A percentile compares a stretch with the other conserved stretches of the same genome.
These are phyloP conservation scores for Trypanosoma rangeli DNA, from an alignment of 208 protist genomes.

Conservation along the genomic window DNA sequence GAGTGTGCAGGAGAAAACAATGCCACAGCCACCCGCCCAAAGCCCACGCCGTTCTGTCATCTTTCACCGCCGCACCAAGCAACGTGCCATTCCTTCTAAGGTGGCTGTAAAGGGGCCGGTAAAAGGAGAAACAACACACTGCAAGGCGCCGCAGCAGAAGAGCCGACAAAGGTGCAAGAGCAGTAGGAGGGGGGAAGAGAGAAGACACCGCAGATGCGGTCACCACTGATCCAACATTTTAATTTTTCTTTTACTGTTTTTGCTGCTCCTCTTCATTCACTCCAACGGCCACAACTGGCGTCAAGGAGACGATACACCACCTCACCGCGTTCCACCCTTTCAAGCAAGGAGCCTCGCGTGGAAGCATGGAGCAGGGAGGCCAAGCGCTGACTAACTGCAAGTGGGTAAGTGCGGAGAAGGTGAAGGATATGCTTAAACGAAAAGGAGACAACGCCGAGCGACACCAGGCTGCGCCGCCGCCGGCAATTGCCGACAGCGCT, in stretches of 20 bases:
- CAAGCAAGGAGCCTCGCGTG: neutral
- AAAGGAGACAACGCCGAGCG: conserved; percentile 2
- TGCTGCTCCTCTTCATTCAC: neutral
- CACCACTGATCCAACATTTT: conserved; percentile 10
- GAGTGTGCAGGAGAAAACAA: neutral
- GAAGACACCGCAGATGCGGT: neutral
- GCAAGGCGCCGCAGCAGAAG: conserved; percentile 5
- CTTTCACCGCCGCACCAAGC: conserved; percentile 9
- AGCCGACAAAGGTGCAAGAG: conserved; percentile 9
- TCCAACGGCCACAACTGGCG: neutral
- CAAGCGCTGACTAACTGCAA: neutral
- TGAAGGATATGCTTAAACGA: neutral
- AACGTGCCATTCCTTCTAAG: conserved; percentile 8
- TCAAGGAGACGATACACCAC: neutral
- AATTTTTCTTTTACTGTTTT: conserved; percentile 6
- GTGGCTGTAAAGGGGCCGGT: conserved; percentile 29
- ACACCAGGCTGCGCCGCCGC: conserved; percentile 18
- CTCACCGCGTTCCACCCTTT: neutral
- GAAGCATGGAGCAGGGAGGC: neutral
- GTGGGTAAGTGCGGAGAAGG: neutral
- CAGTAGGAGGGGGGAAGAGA: neutral
- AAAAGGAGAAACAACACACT: conserved; percentile 14
- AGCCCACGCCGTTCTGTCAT: conserved; percentile 14
- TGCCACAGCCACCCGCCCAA: neutral
- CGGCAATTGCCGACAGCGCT: conserved; percentile 20